Base-by-base conservation (phyloP, 768 basidiomycete genomes). In the Agrocybe pediades region DNA sequence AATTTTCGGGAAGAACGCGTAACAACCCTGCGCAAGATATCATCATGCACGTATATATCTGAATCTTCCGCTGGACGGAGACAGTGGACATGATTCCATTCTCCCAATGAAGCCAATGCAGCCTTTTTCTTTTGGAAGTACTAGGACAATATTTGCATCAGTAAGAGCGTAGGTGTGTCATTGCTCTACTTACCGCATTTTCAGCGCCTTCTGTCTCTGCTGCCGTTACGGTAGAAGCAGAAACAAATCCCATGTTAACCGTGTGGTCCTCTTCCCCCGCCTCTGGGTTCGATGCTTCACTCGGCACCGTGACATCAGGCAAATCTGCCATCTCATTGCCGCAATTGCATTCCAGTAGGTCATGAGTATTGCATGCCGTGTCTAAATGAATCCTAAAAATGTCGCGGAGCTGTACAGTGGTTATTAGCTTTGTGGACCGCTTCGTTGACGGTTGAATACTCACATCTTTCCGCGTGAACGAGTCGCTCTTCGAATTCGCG, bases 341-440 rank as follows among this genome's bases (percentile, higher is more conserved):
- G 58, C 92, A 96, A 9, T 74, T 74, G 64, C 95, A 98, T 54
- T 84, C 87, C 13, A 98, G 76, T 16, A 98, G 78, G 59, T 98
- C 96, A 62, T 98, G 96, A 1, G 95, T 98, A 56, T 95, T 89
- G 72, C 92, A 95, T 7, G 77, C 72, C 0, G 93, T 95, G 50
- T 85, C 75, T 0, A 78, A 74, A 70, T 95, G 85, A 41, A 97
- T 77, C n/a, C 85, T 87, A 71, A 98, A 98, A 58, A 98, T 91
- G 67, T 95, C 93, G 30, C 87, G 87, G 40, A 98, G 82, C 90
- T 98, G 65, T 19, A 45, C 9, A 15, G 47, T 55, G 50, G 55
- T 46, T 25, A 21, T 41, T 6, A 23, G 16, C 16, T 3, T 13
- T 41, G 3, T 8, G 40, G 9, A 23, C 17, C 36, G 26, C 19